Conservation (phyloP, 768 basidiomycete genomes). For the Amanita brunnescens region DNA sequence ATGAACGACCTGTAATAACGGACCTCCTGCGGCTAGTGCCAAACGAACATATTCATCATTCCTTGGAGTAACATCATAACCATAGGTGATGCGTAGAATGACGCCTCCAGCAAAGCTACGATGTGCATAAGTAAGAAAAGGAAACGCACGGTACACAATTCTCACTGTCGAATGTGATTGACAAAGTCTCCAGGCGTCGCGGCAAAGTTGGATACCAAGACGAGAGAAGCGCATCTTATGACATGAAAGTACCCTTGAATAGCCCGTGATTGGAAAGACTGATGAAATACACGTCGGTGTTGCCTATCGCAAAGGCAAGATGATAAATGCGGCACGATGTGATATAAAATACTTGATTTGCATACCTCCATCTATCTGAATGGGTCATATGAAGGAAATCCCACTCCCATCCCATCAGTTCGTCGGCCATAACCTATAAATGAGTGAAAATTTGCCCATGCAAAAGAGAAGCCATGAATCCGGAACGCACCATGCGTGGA, state of each 20-base stretch:
- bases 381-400: constrained; percentile 25
- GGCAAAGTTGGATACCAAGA: constrained; percentile 14
- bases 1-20: constrained; percentile 22
- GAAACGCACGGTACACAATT: background rate
- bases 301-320: constrained; percentile 11
- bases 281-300: constrained; percentile 26
- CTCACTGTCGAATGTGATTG: constrained; percentile 22
- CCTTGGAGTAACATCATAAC: constrained; percentile 25
- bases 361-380: constrained; percentile 19
- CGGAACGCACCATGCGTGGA: constrained; percentile 21
- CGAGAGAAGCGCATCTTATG: constrained; percentile 19
- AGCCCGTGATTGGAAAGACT: constrained; percentile 26
- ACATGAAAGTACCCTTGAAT: constrained; percentile 18
- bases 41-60: constrained; percentile 28
- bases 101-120: constrained; percentile 23
- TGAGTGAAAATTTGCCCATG: background rate
- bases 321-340: background rate
- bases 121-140: background rate
- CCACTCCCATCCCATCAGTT: constrained; percentile 20
- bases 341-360: background rate
- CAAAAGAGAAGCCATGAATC: background rate
- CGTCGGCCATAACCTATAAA: background rate
- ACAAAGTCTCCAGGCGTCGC: constrained; percentile 20
- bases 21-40: constrained; percentile 16
- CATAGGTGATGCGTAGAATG: constrained; percentile 32